phyloP scores from a whole-genome alignment of 257 asterid species.

The Verbena officinalis region DNA sequence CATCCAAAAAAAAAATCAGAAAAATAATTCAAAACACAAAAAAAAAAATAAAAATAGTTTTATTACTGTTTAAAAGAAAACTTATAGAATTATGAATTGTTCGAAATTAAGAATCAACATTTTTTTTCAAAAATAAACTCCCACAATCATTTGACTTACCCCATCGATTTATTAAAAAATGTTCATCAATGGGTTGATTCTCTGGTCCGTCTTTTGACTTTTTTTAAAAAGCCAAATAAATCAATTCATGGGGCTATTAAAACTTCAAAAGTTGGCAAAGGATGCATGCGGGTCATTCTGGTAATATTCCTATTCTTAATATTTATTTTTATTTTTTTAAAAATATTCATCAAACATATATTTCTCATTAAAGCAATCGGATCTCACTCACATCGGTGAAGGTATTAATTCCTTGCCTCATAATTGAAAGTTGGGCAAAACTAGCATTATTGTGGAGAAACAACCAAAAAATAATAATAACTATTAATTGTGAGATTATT shows the following conservation, averaged over 20 bases:
- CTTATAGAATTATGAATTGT: no score
- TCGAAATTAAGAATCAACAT: no score
- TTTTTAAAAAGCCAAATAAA: neutral
- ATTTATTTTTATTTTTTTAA: neutral
- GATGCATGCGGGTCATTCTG: neutral
- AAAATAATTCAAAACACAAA: no score
- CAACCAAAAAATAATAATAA: neutral
- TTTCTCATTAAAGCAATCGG: neutral
- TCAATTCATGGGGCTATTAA: neutral
- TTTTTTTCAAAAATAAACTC: no score
- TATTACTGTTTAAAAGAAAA: no score
- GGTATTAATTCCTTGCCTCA: neutral
- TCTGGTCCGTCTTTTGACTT: neutral
- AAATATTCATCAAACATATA: neutral
- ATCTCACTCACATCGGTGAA: no score
- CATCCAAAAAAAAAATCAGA: no score
- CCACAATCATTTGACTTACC: no score
- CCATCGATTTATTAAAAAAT: no score
- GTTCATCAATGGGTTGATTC: neutral
- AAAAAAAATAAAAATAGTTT: no score
- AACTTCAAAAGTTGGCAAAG: neutral
- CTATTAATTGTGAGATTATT: neutral
- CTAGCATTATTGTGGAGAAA: neutral
- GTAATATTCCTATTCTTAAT: neutral
- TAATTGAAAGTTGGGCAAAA: neutral